A percentile compares a stretch with the other conserved stretches of the same genome.
phyloP scores from a whole-genome alignment of 2,329 filamentous ascomycete genomes.

The Talaromyces rugulosus region DNA sequence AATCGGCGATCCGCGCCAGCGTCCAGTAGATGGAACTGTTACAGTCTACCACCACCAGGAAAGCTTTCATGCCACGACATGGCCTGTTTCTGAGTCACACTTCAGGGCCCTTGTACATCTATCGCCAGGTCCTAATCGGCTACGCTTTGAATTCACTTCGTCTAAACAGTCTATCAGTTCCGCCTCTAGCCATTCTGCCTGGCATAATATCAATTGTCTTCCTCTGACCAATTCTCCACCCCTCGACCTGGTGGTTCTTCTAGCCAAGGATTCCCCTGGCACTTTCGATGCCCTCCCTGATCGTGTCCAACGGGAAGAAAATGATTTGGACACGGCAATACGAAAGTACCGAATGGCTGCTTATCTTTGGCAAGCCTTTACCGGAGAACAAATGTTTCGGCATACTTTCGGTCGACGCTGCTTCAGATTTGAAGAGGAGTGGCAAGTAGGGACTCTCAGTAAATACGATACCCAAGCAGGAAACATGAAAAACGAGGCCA shows the following conservation, averaged over 20 bases:
- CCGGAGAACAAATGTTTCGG: constrained; percentile 91
- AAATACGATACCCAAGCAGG: constrained; percentile 66
- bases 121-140: constrained; percentile 81
- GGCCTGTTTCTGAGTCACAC: constrained; percentile 83
- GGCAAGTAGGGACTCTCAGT: constrained; percentile 78
- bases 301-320: constrained; percentile 72
- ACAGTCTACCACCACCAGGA: constrained; percentile 80
- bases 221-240: constrained; percentile 75
- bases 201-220: constrained; percentile 80
- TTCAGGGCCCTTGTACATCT: constrained; percentile 91
- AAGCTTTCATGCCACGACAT: constrained; percentile 73
- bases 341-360: constrained; percentile 92
- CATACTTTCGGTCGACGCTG: constrained; percentile 79
- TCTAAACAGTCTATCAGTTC: constrained; percentile 66
- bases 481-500: constrained; percentile 83
- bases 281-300: constrained; percentile 80
- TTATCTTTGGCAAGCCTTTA: constrained; percentile 96
- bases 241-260: constrained; percentile 79
- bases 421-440: constrained; percentile 93
- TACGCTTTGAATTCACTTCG: constrained; percentile 83
- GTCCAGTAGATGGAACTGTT: constrained; percentile 71
- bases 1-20: constrained; percentile 67
- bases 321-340: constrained; percentile 72
- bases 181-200: constrained; percentile 68
- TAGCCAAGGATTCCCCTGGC: constrained; percentile 81